These are phyloP conservation scores for Blastomyces gilchristii DNA, from an alignment of 2,329 filamentous ascomycete species.

Conservation along the genomic window DNA sequence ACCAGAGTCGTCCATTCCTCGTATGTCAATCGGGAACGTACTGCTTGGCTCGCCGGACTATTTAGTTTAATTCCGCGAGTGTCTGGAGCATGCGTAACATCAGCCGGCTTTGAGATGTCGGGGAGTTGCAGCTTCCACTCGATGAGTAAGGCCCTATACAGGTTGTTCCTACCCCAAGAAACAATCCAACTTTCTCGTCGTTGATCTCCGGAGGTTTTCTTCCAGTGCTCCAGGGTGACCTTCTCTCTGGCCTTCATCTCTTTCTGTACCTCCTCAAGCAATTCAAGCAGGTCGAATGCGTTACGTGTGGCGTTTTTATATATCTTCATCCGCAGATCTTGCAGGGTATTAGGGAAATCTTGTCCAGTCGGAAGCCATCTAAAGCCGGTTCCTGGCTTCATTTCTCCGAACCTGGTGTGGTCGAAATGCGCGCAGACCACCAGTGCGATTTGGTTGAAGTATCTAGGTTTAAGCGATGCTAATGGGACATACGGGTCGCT, in stretches of 20 bases:
- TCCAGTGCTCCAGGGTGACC: background rate
- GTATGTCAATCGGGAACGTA: background rate
- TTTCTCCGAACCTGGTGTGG: background rate
- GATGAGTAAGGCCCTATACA: conserved; percentile 7
- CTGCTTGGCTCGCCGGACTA: background rate
- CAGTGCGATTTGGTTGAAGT: background rate
- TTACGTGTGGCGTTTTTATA: background rate
- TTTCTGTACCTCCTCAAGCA: conserved; percentile 5
- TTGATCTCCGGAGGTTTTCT: background rate
- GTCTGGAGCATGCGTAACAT: background rate
- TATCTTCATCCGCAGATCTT: background rate
- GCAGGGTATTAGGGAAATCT: background rate
- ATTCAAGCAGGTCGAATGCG: background rate
- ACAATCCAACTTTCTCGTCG: background rate
- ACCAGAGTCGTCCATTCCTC: conserved; percentile 1
- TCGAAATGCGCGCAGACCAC: background rate
- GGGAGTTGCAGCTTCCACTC: conserved; percentile 3
- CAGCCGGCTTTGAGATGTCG: background rate
- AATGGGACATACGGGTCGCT: conserved; percentile 1
- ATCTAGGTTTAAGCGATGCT: background rate
- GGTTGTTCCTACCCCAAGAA: conserved; percentile 1
- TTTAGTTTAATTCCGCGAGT: background rate
- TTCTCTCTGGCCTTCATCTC: background rate
- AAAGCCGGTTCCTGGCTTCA: background rate
- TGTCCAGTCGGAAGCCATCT: background rate